These are phyloP conservation scores for Protea cynaroides DNA, from an alignment of 164 flowering plant genomes.

Conservation along the genomic window DNA sequence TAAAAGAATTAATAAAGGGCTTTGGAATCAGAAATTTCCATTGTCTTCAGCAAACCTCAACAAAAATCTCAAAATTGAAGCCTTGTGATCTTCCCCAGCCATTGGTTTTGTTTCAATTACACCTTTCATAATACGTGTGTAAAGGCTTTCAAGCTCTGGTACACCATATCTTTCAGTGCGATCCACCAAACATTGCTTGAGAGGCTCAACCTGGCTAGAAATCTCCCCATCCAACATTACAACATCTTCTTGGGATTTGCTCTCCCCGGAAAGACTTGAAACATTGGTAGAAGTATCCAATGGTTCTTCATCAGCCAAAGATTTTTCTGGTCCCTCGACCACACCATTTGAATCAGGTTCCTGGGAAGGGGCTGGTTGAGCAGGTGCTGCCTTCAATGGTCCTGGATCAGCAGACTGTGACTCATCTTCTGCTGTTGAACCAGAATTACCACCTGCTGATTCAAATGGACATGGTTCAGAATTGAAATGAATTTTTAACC, in stretches of 20 bases:
- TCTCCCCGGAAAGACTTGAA: conserved; percentile 13
- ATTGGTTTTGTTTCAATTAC: conserved; percentile 41
- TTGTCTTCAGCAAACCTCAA: conserved; percentile 48
- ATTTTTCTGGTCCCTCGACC: conserved; percentile 23
- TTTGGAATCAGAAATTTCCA: conserved; percentile 47
- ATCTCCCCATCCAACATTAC: conserved; percentile 45
- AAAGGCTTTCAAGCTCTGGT: conserved; percentile 90
- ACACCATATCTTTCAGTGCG: conserved; percentile 52
- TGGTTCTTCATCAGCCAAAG: conserved; percentile 16
- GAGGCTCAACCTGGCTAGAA: conserved; percentile 37
- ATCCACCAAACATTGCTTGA: conserved; percentile 54
- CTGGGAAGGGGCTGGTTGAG: conserved; percentile 23
- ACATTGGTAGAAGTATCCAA: conserved; percentile 22
- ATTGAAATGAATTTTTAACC: background rate
- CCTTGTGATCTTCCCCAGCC: conserved; percentile 29
- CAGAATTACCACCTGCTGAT: conserved; percentile 8
- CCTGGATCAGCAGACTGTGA: conserved; percentile 18
- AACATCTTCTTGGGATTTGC: conserved; percentile 24
- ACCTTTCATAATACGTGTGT: conserved; percentile 65
- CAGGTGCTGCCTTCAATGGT: conserved; percentile 21
- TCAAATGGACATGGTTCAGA: background rate
- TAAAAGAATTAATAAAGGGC: background rate
- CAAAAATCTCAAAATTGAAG: conserved; percentile 51
- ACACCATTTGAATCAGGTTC: conserved; percentile 32
- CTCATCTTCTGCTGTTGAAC: conserved; percentile 38